Evolutionary conservation across 805 yeast species (phyloP), one percentile per base, ranked within the genome.

Genomic region (Candida germanica): DNA sequence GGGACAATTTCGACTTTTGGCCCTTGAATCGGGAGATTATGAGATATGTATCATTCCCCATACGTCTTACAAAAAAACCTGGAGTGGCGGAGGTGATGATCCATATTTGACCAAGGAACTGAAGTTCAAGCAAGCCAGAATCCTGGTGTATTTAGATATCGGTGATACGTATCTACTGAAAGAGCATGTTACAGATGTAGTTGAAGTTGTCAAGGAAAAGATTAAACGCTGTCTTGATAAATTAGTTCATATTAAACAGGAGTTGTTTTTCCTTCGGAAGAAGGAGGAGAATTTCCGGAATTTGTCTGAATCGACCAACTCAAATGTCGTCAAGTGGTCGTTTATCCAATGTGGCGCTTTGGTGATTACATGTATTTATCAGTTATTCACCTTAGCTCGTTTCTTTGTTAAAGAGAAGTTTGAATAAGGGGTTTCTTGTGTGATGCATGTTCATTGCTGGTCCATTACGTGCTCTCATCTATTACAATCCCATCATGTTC

Each of bases 231-330:
- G 86, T 56, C 77, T 71, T 52, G 66, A 70, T 33, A 78, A 79
- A 51, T 61, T 86, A 47, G 64, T 66, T 22, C 75, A 69, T 40
- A 71, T 87, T 44, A 74, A 74, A 50, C 60, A 73, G 26, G 93
- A 87, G 51, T 95, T 85, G 56, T 61, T 64, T 31, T 62, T 70
- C 40, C 50, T 57, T 6, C 40, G 55, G 14, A 51, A 48, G 22
- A 54, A 54, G 38, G 61, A 56, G 33, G 51, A 44, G 15, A 14
- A 14, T 11, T 58, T 58, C 33, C 26, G 61, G 29, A 58, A 58
- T 31, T 42, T 50, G 20, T 45, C 51, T 11, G 63, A 58, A 35
- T 22, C 44, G n/a, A 50, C 56, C 6, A 49, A 53, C 31, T 49
- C 41, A 17, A 36, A 40, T 11, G 58, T 55, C 4, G 39, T 51